Base-by-base conservation (phyloP, 179 eudicot genomes). In the Carnegiea gigantea region DNA sequence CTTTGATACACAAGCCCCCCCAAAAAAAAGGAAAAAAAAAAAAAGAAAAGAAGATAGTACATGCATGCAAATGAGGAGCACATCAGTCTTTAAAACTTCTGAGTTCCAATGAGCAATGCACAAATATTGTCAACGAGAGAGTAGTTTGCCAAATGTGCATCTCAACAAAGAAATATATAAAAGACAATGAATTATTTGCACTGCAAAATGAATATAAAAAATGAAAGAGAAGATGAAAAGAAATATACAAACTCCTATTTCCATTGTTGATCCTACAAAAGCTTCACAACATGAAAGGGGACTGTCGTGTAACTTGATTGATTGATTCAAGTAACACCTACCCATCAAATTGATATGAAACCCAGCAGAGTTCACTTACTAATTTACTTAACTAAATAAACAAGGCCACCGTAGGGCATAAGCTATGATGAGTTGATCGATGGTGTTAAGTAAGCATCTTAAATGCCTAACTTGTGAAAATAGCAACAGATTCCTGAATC, bases 1-100 rank as follows among this genome's bases (percentile, higher is more conserved):
- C 44, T 46, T 79, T 64, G 70, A 74, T 78, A 76, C 36, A 49
- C 73, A n/a, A 21, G 9, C 57, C 9, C n/a, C n/a, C n/a, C n/a
- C n/a, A n/a, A n/a, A n/a, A n/a, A n/a, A n/a, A n/a, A n/a, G n/a
- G n/a, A n/a, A n/a, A n/a, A 8, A 33, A 33, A 33, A 40, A 40
- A 40, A 40, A 54, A 60, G 21, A 24, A 57, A 68, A 23, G 12
- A 53, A 48, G 30, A 28, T 28, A 28, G 21, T 23, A 13, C n/a
- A 30, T 67, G n/a, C 36, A 76, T 54, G 75, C 9, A 28, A 72
- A 44, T 21, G 36, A 65, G 36, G 60, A 62, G 57, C 57, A 11
- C 54, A 33, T 20, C 46, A 60, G n/a, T 13, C 26, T 40, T 28
- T 14, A 48, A 28, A 21, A 65, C 12, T 38, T 65, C 64, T 51